Conservation (phyloP, 306 rosid species). For the Ormosia emarginata region DNA sequence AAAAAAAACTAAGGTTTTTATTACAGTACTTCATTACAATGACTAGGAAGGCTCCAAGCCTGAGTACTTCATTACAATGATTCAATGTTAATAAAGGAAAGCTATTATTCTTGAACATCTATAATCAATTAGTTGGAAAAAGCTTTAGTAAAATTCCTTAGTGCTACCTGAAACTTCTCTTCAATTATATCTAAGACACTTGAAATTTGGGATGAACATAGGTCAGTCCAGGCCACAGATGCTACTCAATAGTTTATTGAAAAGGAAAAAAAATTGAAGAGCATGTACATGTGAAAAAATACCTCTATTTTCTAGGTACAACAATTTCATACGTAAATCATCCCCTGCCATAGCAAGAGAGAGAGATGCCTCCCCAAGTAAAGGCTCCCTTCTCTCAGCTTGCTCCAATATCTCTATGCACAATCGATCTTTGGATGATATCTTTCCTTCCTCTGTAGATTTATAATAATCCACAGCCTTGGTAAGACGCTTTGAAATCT, state of each 20-base stretch:
- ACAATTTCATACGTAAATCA: constrained; percentile 56
- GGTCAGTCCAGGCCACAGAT: not conserved
- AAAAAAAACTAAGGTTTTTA: not conserved
- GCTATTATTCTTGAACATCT: not conserved
- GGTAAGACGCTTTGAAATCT: constrained; percentile 51
- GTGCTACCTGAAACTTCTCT: not conserved
- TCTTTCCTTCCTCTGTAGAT: constrained; percentile 45
- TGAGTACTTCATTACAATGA: not conserved
- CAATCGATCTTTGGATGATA: constrained; percentile 40
- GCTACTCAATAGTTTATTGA: not conserved
- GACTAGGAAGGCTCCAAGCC: not conserved
- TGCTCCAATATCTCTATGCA: constrained; percentile 75
- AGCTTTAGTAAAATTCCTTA: not conserved
- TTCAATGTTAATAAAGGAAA: not conserved
- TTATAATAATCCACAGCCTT: constrained; percentile 44
- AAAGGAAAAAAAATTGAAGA: not conserved
- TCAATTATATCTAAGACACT: not conserved
- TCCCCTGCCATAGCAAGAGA: constrained; percentile 74
- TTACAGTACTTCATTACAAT: not conserved
- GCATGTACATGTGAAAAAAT: not conserved
- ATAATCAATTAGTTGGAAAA: not conserved
- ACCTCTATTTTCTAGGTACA: constrained; percentile 82
- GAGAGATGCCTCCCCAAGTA: constrained; percentile 63
- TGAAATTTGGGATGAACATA: not conserved
- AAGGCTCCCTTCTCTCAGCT: constrained; percentile 69